phyloP scores from a whole-genome alignment of 345 rosid genomes.

The Syzygium oleosum region DNA sequence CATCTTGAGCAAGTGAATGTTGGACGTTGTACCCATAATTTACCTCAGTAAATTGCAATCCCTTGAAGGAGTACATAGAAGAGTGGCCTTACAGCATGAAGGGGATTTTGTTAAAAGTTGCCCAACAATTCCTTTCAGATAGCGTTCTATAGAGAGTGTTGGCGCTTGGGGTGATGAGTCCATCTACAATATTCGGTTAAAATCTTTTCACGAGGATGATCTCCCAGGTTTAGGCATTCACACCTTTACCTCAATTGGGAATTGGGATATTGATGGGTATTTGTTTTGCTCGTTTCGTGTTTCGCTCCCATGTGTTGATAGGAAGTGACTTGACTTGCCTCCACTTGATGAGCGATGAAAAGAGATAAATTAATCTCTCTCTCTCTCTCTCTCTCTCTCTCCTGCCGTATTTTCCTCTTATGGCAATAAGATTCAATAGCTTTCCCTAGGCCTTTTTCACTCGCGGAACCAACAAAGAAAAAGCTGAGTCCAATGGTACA shows the following conservation, averaged over 20 bases:
- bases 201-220: not conserved
- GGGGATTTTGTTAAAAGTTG: not conserved
- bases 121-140: not conserved
- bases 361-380: not conserved
- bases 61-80: not conserved
- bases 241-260: not conserved
- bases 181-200: not conserved
- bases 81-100: not conserved
- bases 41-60: not conserved
- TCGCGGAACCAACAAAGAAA: not conserved
- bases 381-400: not conserved
- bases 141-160: not conserved
- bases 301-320: not conserved
- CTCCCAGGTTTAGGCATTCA: not conserved
- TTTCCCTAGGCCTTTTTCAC: not conserved
- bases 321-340: not conserved
- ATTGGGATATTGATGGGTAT: not conserved
- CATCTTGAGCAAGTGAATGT: not conserved
- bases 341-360: not conserved
- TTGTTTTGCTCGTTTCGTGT: not conserved
- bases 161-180: not conserved
- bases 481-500: not conserved
- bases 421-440: not conserved
- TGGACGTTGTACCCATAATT: not conserved
- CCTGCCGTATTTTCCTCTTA: not conserved